Base-by-base conservation (phyloP, 2,329 filamentous ascomycete genomes). In the Ophiostoma triangulosporum region DNA sequence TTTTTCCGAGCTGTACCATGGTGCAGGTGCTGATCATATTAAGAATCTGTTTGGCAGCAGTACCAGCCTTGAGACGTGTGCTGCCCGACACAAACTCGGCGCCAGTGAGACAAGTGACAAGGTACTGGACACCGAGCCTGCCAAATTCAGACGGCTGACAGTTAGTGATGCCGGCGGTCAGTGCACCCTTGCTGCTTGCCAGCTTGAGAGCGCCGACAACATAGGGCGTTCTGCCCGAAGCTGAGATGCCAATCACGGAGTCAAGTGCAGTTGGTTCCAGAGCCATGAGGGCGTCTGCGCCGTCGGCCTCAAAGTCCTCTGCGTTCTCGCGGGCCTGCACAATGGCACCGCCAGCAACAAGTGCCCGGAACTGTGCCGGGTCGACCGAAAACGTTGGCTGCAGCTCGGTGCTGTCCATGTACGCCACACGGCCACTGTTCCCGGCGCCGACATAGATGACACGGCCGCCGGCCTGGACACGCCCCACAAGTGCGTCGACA, bases 31-130 rank as follows among this genome's bases (percentile, higher is more conserved):
- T 71, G 1, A 72, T 56, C 69, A 71, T 72, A 53, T 72, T 70
- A 43, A 70, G 57, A 1, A 70, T 66, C 50, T 71, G 54, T 57
- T 73, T 73, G 1, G 70, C 71, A 1, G 67, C 69, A 0, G 68
- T 73, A 24, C 70, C 70, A 1, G 70, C 69, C 56, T 72, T 73
- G 56, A 73, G 63, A 29, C 70, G 62, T 3, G 70, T 73, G 56
- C 70, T 73, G 3, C 70, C 70, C 22, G 69, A 68, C 1, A 72
- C 63, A 8, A 70, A 66, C 59, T 72, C 70, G 2, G 69, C 64
- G 0, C 70, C 70, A 1, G 69, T 67, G 4, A 71, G 59, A 11
- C 64, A 60, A 8, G 60, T 61, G 51, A 72, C 67, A 53, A 70
- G 51, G 52, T 60, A 58, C 51, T 62, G 59, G 43, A 57, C 57